phyloP scores from a whole-genome alignment of 176 grass and related monocot genomes.

The Triticum urartu region DNA sequence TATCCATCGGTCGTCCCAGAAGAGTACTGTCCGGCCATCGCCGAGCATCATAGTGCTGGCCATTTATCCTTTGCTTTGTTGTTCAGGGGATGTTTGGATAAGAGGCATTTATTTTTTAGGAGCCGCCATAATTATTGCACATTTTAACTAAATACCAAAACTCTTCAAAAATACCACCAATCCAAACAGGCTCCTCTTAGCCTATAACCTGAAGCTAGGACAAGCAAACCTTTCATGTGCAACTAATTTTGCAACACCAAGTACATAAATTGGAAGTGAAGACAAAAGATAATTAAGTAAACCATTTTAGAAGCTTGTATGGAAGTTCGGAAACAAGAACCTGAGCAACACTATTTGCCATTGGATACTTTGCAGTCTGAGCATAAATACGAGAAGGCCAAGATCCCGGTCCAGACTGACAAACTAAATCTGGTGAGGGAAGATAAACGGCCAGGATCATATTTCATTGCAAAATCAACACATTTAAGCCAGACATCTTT shows the following conservation, averaged over 20 bases:
- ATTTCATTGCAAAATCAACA: constrained; percentile 27
- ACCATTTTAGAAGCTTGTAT: background rate
- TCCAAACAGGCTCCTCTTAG: background rate
- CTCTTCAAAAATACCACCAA: background rate
- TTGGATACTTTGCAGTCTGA: constrained; percentile 85
- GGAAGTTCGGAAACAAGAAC: constrained; percentile 46
- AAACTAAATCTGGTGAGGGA: constrained; percentile 86
- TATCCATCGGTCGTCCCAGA: too few relatives aligned
- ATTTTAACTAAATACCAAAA: background rate
- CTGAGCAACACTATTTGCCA: constrained; percentile 99
- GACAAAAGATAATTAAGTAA: background rate
- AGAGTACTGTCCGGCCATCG: too few relatives aligned
- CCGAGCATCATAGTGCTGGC: too few relatives aligned
- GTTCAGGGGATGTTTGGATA: background rate
- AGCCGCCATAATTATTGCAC: background rate
- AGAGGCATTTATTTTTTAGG: background rate
- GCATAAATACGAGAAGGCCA: constrained; percentile 91
- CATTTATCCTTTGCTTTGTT: background rate
- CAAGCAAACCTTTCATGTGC: background rate
- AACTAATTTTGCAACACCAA: background rate
- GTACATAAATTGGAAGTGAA: constrained; percentile 4
- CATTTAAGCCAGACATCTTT: background rate
- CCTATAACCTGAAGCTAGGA: too few relatives aligned
- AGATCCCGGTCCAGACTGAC: constrained; percentile 92
- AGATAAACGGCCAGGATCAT: constrained; percentile 19